phyloP scores from a whole-genome alignment of 768 basidiomycete genomes.

The Suillus alpinus region DNA sequence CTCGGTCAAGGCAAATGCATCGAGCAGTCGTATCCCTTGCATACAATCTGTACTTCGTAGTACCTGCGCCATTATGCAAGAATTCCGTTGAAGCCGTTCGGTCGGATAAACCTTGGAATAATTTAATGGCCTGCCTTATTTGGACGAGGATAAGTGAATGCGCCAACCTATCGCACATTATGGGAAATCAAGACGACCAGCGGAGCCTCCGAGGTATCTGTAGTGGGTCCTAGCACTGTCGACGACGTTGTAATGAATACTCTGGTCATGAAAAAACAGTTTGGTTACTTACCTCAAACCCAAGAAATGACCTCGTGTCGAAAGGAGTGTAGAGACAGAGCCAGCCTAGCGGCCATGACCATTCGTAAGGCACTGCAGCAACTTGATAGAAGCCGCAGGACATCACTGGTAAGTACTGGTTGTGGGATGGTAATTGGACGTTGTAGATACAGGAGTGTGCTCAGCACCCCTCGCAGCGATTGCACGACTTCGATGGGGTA shows the following conservation, averaged over 20 bases:
- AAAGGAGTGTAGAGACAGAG: background rate
- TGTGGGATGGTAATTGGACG: background rate
- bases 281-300: background rate
- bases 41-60: background rate
- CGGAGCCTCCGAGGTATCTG: background rate
- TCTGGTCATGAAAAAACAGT: background rate
- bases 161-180: background rate
- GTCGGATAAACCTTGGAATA: slow-evolving; percentile 13
- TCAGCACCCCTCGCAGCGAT: background rate
- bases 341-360: background rate
- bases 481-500: background rate
- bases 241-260: background rate
- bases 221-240: background rate
- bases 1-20: slow-evolving; percentile 13
- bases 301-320: background rate
- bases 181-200: background rate
- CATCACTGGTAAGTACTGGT: background rate
- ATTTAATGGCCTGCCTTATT: slow-evolving; percentile 27
- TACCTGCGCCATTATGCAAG: background rate
- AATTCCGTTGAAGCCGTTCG: background rate
- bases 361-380: background rate
- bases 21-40: background rate
- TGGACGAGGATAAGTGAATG: slow-evolving; percentile 28
- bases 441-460: background rate
- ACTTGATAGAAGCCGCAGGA: background rate